Base-by-base conservation (phyloP, 129 eudicot genomes). In the Glebionis coronaria region DNA sequence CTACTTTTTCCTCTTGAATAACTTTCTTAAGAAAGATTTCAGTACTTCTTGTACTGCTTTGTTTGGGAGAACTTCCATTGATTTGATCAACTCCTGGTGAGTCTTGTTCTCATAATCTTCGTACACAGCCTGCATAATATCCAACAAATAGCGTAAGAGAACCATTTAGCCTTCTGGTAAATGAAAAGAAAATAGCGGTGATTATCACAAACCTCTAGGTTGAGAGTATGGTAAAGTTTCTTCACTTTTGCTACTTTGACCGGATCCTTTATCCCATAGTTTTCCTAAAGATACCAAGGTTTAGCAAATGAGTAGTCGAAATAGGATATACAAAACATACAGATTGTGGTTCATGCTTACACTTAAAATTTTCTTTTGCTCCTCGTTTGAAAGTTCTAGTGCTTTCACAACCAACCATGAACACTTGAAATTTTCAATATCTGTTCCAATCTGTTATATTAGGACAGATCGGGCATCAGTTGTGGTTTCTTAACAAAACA, bases 361-460 rank as follows among this genome's bases (percentile, higher is more conserved):
- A 56, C 63, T 35, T 44, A 86, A 70, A 28, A 82, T 21, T 65
- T 83, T 79, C 83, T 82, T 83, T 50, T 90, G 97, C 16, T 90
- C 84, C 47, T 83, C 87, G 4, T 82, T 64, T 29, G 81, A 67
- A 69, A 85, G 92, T 74, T 82, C 83, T 10, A 88, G 60, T 25
- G 96, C 87, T 77, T 88, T 85, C 61, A 73, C 95, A 45, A 86
- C 90, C 76, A 90, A 58, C 97, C 97, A 90, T 7, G 97, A 81
- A 82, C 97, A 90, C 74, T 80, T 83, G 50, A 68, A 82, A 62
- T 86, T 85, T 76, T 86, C 83, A 11, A 86, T 90, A 78, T 86
- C 90, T 6, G 88, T 75, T 69, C 97, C 97, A 72, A 80, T 80
- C 88, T 86, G 83, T 55, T 31, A 45, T 2, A 67, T 61, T 56